These are phyloP conservation scores for Colletotrichum orchidophilum DNA, from an alignment of 2,329 filamentous ascomycete species.

Conservation along the genomic window DNA sequence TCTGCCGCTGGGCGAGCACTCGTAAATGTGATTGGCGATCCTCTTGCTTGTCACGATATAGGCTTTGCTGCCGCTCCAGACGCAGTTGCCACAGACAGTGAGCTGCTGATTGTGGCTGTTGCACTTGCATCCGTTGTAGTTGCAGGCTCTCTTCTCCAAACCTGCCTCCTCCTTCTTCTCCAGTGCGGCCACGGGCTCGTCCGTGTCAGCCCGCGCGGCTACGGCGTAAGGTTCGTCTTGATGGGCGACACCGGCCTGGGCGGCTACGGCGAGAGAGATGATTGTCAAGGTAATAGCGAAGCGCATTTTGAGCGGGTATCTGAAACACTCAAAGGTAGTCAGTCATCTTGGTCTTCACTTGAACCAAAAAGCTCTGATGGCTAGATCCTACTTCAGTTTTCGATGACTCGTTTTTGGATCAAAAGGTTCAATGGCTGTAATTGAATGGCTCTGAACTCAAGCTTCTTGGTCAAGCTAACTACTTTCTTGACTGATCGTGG, in stretches of 20 bases:
- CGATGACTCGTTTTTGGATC: not conserved
- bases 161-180: not conserved
- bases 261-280: slow-evolving; percentile 11
- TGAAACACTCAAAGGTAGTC: not conserved
- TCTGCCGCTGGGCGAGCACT: slow-evolving; percentile 36
- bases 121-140: slow-evolving; percentile 38
- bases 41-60: slow-evolving; percentile 37
- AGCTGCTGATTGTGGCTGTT: slow-evolving; percentile 37
- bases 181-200: not conserved
- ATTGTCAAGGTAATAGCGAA: slow-evolving; percentile 10
- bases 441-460: not conserved
- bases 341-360: too few species aligned
- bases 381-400: not conserved
- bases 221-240: slow-evolving; percentile 7
- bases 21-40: slow-evolving; percentile 37
- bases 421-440: not conserved
- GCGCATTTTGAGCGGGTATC: slow-evolving; percentile 22
- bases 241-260: slow-evolving; percentile 8
- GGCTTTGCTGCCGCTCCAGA: slow-evolving; percentile 30
- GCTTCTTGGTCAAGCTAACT: not conserved
- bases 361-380: not conserved
- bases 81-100: slow-evolving; percentile 39
- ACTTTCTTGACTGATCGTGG: not conserved
- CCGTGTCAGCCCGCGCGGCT: slow-evolving; percentile 8
- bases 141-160: slow-evolving; percentile 35